Conservation (phyloP, 108 stramenopile genomes). For the Bacterosira constricta region DNA sequence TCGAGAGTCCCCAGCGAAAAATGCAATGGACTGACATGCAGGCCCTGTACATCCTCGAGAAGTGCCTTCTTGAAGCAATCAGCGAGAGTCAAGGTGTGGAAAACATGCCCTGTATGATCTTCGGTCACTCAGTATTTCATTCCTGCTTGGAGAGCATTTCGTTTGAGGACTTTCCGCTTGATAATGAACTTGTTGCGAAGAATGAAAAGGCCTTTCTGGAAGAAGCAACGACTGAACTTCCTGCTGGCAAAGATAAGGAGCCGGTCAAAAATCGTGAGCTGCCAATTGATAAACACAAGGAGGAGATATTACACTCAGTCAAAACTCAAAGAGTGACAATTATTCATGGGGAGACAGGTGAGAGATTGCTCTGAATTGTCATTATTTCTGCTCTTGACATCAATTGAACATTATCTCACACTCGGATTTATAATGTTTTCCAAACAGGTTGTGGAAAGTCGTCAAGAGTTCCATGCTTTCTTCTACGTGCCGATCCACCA, state of each 20-base stretch:
- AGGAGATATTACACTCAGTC: conserved; percentile 63
- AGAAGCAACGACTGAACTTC: conserved; percentile 13
- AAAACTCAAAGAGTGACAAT: conserved; percentile 81
- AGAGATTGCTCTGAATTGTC: not conserved
- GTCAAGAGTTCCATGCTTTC: conserved; percentile 83
- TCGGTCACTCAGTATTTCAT: conserved; percentile 39
- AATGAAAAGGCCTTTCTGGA: conserved; percentile 21
- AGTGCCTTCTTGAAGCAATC: conserved; percentile 32
- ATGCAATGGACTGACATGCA: conserved; percentile 50
- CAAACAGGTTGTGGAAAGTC: conserved; percentile 80
- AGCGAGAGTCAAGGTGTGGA: not conserved
- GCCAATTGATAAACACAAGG: conserved; percentile 81
- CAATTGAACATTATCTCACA: too few relatives aligned
- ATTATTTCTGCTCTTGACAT: too few relatives aligned
- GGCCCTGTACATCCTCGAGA: conserved; percentile 56
- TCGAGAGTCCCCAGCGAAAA: conserved; percentile 14
- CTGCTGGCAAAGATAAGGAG: too few relatives aligned
- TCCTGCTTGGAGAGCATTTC: conserved; percentile 33
- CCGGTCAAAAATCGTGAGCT: conserved; percentile 27
- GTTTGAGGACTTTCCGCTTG: conserved; percentile 27
- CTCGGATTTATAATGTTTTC: too few relatives aligned
- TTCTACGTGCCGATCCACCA: conserved; percentile 71
- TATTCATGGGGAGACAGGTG: conserved; percentile 84
- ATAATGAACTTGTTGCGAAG: conserved; percentile 33
- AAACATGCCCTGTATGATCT: conserved; percentile 35